Base-by-base conservation (phyloP, 2,329 filamentous ascomycete genomes). In the Annulohypoxylon truncatum region DNA sequence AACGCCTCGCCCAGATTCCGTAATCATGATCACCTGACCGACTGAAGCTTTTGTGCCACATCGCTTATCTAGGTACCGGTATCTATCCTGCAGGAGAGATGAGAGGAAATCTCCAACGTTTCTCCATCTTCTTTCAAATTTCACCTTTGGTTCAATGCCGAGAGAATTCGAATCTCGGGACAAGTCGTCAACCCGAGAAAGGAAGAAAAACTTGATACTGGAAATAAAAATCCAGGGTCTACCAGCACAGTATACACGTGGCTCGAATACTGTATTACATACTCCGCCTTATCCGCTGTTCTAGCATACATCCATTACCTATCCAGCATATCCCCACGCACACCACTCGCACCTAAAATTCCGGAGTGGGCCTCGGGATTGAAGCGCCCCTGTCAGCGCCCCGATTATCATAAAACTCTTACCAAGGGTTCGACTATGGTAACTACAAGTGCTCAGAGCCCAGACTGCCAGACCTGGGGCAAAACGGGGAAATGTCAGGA, bases 351-450 rank as follows among this genome's bases (percentile, higher is more conserved):
- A 38, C 46, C 33, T 62, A 35, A 38, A 31, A 52, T 57, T 47
- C 26, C 20, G 47, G 46, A 53, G 65, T 62, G 61, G 65, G 55
- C 18, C 61, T 24, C 58, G 46, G 57, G 38, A 59, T 22, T 29
- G 42, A 18, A 26, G 12, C 15, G 20, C 62, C 59, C 66, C 56
- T 56, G 57, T 47, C 42, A 1, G 10, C 9, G 64, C 51, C 60
- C 64, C 64, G 64, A 50, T 67, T 67, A 67, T 67, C 56, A 67
- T 67, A 57, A 67, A 67, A 67, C 56, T 61, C 42, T 52, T 52
- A n/a, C 29, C 46, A 60, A 46, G 47, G 56, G 46, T 29, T n/a
- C n/a, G 26, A 6, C 5, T 24, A 20, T 57, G 22, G 44, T 15
- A 42, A 42, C 15, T 8, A 15, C 15, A 10, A 20, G 31, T 38